Conservation (phyloP, 2,329 filamentous ascomycete genomes). For the Apiospora marii region DNA sequence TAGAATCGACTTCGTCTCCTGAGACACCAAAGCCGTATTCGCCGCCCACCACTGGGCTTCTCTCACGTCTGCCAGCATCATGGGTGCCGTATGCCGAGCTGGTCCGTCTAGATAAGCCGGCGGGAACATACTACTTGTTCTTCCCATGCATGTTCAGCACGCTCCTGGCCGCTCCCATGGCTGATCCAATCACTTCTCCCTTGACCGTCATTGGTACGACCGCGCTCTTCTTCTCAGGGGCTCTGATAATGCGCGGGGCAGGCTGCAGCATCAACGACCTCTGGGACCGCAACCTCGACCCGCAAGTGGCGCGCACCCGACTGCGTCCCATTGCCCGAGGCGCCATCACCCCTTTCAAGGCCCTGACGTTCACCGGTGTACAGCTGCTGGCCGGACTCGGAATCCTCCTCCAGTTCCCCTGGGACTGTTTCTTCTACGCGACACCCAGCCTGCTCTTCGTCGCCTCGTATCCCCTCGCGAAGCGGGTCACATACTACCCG, state of each 20-base stretch:
- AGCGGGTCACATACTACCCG: slow-evolving; percentile 87
- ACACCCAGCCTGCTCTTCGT: slow-evolving; percentile 79
- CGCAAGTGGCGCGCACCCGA: slow-evolving; percentile 77
- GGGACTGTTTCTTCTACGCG: slow-evolving; percentile 77
- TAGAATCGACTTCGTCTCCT: slow-evolving; percentile 34
- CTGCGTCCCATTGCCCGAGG: slow-evolving; percentile 82
- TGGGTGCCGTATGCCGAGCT: slow-evolving; percentile 85
- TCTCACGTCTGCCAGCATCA: slow-evolving; percentile 72
- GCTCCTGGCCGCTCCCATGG: slow-evolving; percentile 77
- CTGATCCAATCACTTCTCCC: slow-evolving; percentile 66
- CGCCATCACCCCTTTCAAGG: slow-evolving; percentile 76
- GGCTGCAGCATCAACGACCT: slow-evolving; percentile 92
- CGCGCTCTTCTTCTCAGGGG: slow-evolving; percentile 76
- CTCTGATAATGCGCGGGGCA: slow-evolving; percentile 85
- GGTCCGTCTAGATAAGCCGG: slow-evolving; percentile 80
- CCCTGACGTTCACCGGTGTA: slow-evolving; percentile 74
- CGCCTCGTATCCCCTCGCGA: slow-evolving; percentile 80
- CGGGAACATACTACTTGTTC: slow-evolving; percentile 85
- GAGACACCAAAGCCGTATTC: slow-evolving; percentile 56
- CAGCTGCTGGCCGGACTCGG: slow-evolving; percentile 79
- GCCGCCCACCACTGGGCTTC: slow-evolving; percentile 74
- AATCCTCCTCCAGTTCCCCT: slow-evolving; percentile 79
- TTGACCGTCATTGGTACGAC: slow-evolving; percentile 69
- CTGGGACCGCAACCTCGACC: slow-evolving; percentile 88
- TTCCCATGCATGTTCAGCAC: slow-evolving; percentile 88